Base-by-base conservation (phyloP, 1,139 yeast species). In the Protomyces pachydermus region DNA sequence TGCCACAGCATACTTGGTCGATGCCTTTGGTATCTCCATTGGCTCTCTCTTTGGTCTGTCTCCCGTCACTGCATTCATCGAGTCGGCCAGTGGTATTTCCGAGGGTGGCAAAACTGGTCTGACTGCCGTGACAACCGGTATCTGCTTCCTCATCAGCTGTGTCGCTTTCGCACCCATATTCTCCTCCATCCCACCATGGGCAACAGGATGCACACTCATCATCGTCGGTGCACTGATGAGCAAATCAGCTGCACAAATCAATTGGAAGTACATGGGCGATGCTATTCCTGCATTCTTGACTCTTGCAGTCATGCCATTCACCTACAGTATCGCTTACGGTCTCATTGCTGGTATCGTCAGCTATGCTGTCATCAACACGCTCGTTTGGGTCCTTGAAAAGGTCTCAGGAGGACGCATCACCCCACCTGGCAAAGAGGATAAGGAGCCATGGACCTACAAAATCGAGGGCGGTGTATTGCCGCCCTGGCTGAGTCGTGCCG, bases 121-220 rank as follows among this genome's bases (percentile, higher is more conserved):
- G 38, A 66, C 69, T 12, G 68, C 68, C 23, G 58, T 67, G 37
- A 55, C 57, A 35, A 65, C 65, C 28, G 69, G 69, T 18, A 18
- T 67, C 48, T 66, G 69, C 66, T 67, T 67, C 61, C 66, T 67
- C 64, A 66, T 67, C 35, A 60, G 69, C 16, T 37, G 42, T 9
- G 53, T 67, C 48, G 67, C 67, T 55, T 67, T 67, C 42, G 66
- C 69, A 1, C 69, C 69, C 32, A 67, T 67, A 52, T 67, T 67
- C 38, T 67, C 69, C 16, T 67, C 69, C 4, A 67, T 67, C 42
- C 69, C 69, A 3, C 67, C 69, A 2, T 67, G 69, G 69, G 69
- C 69, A 4, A 67, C 69, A 20, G 69, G 69, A 9, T 58, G 68
- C 12, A 67, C 69, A 8, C 57, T 67, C 16, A 57, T 67, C 51